Conservation (phyloP, 768 basidiomycete genomes). For the Solioccasus polychromus region DNA sequence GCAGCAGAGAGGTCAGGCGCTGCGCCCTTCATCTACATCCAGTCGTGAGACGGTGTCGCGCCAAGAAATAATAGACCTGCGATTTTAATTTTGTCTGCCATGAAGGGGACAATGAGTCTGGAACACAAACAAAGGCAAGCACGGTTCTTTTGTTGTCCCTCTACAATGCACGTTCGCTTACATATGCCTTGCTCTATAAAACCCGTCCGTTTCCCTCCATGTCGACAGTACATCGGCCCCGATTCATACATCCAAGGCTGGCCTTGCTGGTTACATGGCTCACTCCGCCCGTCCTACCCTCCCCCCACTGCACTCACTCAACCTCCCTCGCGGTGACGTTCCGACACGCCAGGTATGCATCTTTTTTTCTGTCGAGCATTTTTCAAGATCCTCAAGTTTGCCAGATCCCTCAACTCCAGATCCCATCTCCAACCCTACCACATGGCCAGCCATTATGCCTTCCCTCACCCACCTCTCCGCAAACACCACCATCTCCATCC, state of each 20-base stretch:
- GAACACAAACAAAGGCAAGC: constrained; percentile 1
- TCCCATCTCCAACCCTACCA: no score
- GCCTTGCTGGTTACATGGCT: constrained; percentile 19
- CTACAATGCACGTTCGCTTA: no score
- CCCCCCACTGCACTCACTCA: constrained; percentile 50
- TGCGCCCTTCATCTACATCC: constrained; percentile 77
- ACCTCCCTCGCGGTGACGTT: constrained; percentile 28
- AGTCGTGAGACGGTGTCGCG: constrained; percentile 10
- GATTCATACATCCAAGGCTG: constrained; percentile 22
- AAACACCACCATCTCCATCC: constrained; percentile 36
- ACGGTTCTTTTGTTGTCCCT: no score
- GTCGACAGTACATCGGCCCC: no score
- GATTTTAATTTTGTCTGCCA: constrained; percentile 36
- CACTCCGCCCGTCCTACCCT: constrained; percentile 45
- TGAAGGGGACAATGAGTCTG: constrained; percentile 5
- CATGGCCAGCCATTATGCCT: no score
- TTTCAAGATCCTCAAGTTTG: neutral
- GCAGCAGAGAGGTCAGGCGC: constrained; percentile 80
- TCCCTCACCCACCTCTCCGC: constrained; percentile 40
- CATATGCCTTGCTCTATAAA: no score
- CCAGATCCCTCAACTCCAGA: constrained; percentile 4
- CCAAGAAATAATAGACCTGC: constrained; percentile 15
- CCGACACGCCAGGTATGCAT: constrained; percentile 5
- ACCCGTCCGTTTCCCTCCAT: neutral
- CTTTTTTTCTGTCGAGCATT: neutral